phyloP scores from a whole-genome alignment of 2,329 filamentous ascomycete genomes.

The Aspergillus aculeatus region DNA sequence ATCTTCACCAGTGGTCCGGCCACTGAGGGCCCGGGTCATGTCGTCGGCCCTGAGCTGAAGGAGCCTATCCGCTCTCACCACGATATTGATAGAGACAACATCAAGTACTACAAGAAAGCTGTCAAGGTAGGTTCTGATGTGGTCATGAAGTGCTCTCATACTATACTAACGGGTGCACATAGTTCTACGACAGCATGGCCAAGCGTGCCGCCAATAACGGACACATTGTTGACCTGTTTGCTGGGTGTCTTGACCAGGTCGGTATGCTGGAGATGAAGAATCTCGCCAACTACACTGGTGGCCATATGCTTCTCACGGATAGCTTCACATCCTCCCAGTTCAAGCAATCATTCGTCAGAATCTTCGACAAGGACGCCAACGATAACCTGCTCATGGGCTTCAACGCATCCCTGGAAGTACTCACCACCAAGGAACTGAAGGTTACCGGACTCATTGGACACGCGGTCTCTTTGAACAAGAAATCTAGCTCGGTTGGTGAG shows the following conservation, averaged over 20 bases:
- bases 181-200: constrained; percentile 93
- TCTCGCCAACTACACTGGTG: constrained; percentile 90
- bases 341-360: constrained; percentile 94
- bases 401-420: constrained; percentile 90
- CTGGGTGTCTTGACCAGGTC: constrained; percentile 94
- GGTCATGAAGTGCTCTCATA: neutral
- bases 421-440: constrained; percentile 97
- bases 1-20: constrained; percentile 92
- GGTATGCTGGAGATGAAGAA: constrained; percentile 98
- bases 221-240: constrained; percentile 96
- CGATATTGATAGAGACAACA: constrained; percentile 97
- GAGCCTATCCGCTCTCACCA: constrained; percentile 98
- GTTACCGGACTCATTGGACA: constrained; percentile 97
- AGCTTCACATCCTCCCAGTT: constrained; percentile 99
- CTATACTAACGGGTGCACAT: constrained; percentile 25
- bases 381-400: constrained; percentile 98
- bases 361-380: constrained; percentile 94
- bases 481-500: constrained; percentile 93
- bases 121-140: constrained; percentile 66
- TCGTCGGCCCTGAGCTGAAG: constrained; percentile 90
- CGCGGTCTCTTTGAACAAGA: constrained; percentile 95
- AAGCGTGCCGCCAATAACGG: constrained; percentile 95
- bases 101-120: constrained; percentile 99
- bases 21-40: constrained; percentile 94
- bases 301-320: constrained; percentile 97